These are phyloP conservation scores for Acanthamoeba healyi DNA, from an alignment of 208 protist genomes.

Conservation along the genomic window DNA sequence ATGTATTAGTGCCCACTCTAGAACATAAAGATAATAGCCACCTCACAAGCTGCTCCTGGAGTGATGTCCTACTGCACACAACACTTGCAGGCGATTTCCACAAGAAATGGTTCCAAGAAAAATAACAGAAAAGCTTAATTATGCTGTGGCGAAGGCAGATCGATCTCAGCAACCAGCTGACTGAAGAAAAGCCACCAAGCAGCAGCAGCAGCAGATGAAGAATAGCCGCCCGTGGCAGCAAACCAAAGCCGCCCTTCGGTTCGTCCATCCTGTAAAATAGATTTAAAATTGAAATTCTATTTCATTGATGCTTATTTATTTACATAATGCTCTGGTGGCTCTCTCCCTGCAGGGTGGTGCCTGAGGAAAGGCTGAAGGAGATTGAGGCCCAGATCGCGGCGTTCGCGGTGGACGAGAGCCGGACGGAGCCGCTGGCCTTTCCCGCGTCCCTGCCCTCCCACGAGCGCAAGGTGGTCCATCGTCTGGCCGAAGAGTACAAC, in stretches of 20 bases:
- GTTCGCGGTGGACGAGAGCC: conserved; percentile 1
- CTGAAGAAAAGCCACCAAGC: background rate
- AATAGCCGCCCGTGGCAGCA: background rate
- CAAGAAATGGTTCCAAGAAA: too few species aligned
- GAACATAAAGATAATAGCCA: too few species aligned
- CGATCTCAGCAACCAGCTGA: background rate
- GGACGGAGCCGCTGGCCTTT: conserved; percentile 6
- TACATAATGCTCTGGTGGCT: background rate
- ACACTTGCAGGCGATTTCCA: too few species aligned
- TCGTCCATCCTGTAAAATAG: background rate
- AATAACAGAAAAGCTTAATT: too few species aligned
- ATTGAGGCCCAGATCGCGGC: conserved; percentile 31
- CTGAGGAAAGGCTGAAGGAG: background rate
- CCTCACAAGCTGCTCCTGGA: too few species aligned
- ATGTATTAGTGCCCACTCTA: too few species aligned
- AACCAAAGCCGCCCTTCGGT: conserved; percentile 23
- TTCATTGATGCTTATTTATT: background rate
- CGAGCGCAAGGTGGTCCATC: conserved; percentile 28
- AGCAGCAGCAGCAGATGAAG: background rate
- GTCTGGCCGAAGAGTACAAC: conserved; percentile 14
- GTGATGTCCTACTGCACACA: too few species aligned
- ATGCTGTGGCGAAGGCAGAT: too few species aligned
- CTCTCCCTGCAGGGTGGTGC: background rate
- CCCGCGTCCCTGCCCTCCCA: background rate
- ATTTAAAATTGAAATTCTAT: background rate